phyloP scores from a whole-genome alignment of 805 yeast species.

The Candida stauntonica region DNA sequence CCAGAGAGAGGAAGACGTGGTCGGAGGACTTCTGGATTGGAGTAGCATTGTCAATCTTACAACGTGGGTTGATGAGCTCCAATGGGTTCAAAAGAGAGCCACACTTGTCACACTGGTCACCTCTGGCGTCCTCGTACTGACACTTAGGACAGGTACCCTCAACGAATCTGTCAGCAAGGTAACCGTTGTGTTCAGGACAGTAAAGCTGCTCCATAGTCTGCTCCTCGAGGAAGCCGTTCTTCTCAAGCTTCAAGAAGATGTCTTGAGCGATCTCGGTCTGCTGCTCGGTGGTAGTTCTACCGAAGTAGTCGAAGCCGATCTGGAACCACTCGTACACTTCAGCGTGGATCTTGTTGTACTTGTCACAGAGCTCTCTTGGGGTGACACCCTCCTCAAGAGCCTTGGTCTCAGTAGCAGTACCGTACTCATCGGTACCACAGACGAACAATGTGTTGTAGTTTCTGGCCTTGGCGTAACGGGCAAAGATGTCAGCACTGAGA shows the following conservation, averaged over 20 bases:
- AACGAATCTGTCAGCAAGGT: slow-evolving; percentile 92
- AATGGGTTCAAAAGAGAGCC: slow-evolving; percentile 87
- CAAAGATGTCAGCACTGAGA: slow-evolving; percentile 86
- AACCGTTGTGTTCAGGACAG: slow-evolving; percentile 87
- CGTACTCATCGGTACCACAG: slow-evolving; percentile 99
- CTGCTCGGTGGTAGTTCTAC: slow-evolving; percentile 87
- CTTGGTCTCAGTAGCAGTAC: slow-evolving; percentile 98
- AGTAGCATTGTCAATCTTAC: slow-evolving; percentile 82
- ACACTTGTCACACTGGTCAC: slow-evolving; percentile 98
- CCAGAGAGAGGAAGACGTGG: slow-evolving; percentile 79
- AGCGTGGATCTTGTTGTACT: slow-evolving; percentile 80
- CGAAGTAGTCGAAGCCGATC: slow-evolving; percentile 90
- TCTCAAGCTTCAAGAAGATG: slow-evolving; percentile 69
- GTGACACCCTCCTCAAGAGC: slow-evolving; percentile 91
- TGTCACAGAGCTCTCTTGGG: slow-evolving; percentile 86
- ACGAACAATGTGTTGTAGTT: slow-evolving; percentile 80
- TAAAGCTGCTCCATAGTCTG: slow-evolving; percentile 84
- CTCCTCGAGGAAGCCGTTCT: slow-evolving; percentile 82
- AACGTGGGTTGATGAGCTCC: slow-evolving; percentile 90
- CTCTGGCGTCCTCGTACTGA: slow-evolving; percentile 93
- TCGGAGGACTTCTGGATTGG: slow-evolving; percentile 81
- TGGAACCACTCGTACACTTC: slow-evolving; percentile 97
- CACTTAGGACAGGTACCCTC: slow-evolving; percentile 98
- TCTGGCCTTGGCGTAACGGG: slow-evolving; percentile 86
- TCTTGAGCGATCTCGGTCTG: slow-evolving; percentile 97